These are phyloP conservation scores for Suhomyces bribrorum DNA, from an alignment of 1,139 yeast genomes.

Conservation along the genomic window DNA sequence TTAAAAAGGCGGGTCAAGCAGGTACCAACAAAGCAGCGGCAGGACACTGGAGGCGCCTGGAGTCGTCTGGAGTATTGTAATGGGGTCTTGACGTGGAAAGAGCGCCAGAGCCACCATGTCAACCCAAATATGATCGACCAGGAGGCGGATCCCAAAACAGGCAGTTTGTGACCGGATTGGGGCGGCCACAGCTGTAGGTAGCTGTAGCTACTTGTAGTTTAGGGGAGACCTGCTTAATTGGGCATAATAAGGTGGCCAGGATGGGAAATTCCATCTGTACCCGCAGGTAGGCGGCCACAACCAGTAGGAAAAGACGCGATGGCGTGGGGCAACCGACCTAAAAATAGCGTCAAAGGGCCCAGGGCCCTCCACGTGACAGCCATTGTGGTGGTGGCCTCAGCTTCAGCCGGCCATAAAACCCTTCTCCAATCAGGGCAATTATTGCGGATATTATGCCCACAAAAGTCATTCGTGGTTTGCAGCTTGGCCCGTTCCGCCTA, in stretches of 20 bases:
- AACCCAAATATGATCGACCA: too few relatives aligned
- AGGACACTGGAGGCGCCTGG: too few relatives aligned
- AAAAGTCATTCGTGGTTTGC: background rate
- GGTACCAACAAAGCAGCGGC: too few relatives aligned
- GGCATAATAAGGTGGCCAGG: background rate
- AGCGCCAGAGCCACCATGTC: background rate
- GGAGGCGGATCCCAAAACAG: too few relatives aligned
- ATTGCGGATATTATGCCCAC: background rate
- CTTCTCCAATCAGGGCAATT: background rate
- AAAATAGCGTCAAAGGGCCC: background rate
- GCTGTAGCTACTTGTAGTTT: too few relatives aligned
- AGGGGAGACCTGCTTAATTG: background rate
- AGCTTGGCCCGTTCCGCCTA: slow-evolving; percentile 1
- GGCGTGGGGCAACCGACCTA: background rate
- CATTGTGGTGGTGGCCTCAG: background rate
- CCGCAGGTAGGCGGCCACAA: background rate
- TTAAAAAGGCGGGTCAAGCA: too few relatives aligned
- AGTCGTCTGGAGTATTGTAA: too few relatives aligned
- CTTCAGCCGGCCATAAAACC: background rate
- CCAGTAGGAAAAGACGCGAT: background rate
- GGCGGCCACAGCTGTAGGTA: background rate
- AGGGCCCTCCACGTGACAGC: background rate
- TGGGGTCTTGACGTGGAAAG: background rate
- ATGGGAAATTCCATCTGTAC: background rate
- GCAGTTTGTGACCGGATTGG: too few relatives aligned